Conservation (phyloP, 2,329 filamentous ascomycete genomes). For the Pestalotiopsis fici region DNA sequence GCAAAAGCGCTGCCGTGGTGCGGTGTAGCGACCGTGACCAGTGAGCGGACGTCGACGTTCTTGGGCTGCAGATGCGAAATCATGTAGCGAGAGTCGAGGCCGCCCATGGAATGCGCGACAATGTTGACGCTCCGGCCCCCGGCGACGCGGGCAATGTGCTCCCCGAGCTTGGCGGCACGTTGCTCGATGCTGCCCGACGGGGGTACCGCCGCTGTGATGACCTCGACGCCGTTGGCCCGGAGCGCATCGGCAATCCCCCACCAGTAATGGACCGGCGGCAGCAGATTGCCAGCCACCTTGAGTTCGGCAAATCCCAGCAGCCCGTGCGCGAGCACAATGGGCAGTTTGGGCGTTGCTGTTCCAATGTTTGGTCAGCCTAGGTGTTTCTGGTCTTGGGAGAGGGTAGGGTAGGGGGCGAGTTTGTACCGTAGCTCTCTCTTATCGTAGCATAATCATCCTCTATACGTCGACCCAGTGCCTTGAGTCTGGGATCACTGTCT, state of each 20-base stretch:
- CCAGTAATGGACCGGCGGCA: constrained; percentile 65
- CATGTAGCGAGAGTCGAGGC: constrained; percentile 67
- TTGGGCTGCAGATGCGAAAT: constrained; percentile 55
- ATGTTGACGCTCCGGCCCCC: constrained; percentile 69
- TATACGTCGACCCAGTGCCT: constrained; percentile 41
- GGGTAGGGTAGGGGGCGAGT: too few relatives aligned
- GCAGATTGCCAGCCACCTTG: constrained; percentile 43
- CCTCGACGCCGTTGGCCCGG: constrained; percentile 49
- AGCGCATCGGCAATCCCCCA: constrained; percentile 63
- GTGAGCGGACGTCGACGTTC: constrained; percentile 47
- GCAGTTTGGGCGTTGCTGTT: constrained; percentile 59
- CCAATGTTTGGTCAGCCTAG: constrained; percentile 11
- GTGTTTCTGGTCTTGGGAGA: too few relatives aligned
- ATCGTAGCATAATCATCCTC: constrained; percentile 47
- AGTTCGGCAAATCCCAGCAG: constrained; percentile 65
- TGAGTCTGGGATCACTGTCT: constrained; percentile 38
- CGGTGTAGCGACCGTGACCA: constrained; percentile 58
- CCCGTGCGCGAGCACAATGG: constrained; percentile 67
- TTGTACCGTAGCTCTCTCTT: constrained; percentile 44
- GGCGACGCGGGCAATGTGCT: constrained; percentile 50
- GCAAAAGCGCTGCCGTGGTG: constrained; percentile 58
- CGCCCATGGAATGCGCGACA: constrained; percentile 70
- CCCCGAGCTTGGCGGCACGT: constrained; percentile 57
- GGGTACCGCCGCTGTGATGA: constrained; percentile 63
- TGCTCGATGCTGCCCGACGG: constrained; percentile 62